Percentiles rank a stretch among this genome's conserved stretches.
Evolutionary conservation across 1,284 basidiomycete genomes (phyloP).

Genomic region (Cryptococcus jaspeensis): DNA sequence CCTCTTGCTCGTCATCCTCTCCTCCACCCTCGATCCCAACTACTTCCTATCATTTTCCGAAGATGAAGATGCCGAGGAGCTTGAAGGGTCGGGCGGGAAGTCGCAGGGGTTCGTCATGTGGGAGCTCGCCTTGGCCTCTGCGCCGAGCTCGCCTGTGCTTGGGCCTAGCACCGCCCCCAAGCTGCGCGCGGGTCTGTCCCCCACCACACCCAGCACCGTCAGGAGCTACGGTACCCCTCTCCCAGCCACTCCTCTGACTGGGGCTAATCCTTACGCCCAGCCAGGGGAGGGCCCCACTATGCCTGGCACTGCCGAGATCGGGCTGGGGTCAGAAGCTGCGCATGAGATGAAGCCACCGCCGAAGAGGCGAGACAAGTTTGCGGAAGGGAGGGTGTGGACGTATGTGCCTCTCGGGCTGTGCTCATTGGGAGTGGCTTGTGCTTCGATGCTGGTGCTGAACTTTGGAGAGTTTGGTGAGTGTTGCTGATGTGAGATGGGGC

Average conservation of each 20-base stretch:
- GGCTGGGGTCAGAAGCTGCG: no score
- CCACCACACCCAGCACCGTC: not conserved
- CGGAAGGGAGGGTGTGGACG: constrained; percentile 26
- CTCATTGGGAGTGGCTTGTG: constrained; percentile 24
- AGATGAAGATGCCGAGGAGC: constrained; percentile 2
- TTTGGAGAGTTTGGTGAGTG: constrained; percentile 27
- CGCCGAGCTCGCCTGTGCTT: constrained; percentile 17
- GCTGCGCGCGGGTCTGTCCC: not conserved
- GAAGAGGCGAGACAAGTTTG: constrained; percentile 29
- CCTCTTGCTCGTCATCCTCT: constrained; percentile 35
- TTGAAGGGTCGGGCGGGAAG: not conserved
- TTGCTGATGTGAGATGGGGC: not conserved
- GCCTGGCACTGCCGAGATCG: not conserved
- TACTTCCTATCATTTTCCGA: constrained; percentile 16
- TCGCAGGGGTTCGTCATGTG: constrained; percentile 38
- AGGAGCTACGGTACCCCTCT: constrained; percentile 12
- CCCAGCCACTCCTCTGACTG: not conserved
- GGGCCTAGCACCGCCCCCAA: not conserved
- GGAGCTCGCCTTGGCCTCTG: constrained; percentile 37
- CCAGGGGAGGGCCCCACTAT: not conserved
- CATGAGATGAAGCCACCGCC: not conserved
- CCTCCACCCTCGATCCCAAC: constrained; percentile 22
- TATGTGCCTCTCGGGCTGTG: constrained; percentile 26
- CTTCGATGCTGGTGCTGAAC: constrained; percentile 12
- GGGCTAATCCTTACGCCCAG: not conserved